These are phyloP conservation scores for Handroanthus guayacan DNA, from an alignment of 257 asterid species.

Conservation along the genomic window DNA sequence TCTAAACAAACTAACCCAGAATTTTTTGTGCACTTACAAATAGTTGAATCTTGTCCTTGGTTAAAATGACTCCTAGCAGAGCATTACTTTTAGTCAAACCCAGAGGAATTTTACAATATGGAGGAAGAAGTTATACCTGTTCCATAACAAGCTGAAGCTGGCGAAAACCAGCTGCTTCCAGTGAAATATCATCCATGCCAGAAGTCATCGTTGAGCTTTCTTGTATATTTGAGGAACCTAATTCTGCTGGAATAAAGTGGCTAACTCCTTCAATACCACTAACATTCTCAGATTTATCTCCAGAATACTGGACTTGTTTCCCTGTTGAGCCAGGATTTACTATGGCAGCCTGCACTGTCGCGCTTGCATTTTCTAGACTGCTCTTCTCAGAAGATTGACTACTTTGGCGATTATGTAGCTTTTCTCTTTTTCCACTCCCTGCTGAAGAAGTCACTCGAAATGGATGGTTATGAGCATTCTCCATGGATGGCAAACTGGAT, in stretches of 20 bases:
- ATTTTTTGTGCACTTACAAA: background rate
- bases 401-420: conserved; percentile 34
- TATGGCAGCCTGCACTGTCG: conserved; percentile 45
- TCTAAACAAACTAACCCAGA: background rate
- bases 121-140: conserved; percentile 59
- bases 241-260: conserved; percentile 47
- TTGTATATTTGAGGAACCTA: conserved; percentile 57
- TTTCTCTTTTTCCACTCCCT: conserved; percentile 45
- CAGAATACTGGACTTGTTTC: conserved; percentile 42
- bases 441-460: conserved; percentile 44
- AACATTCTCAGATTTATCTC: conserved; percentile 47
- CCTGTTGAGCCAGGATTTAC: conserved; percentile 41
- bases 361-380: conserved; percentile 29
- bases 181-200: conserved; percentile 57
- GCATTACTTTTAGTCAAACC: background rate
- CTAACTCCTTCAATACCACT: conserved; percentile 47
- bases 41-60: conserved; percentile 2
- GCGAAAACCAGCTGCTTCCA: conserved; percentile 69
- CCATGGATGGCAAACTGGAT: conserved; percentile 49
- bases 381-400: conserved; percentile 34
- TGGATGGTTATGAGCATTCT: conserved; percentile 43
- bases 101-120: background rate
- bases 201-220: conserved; percentile 59
- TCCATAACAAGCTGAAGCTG: conserved; percentile 83
- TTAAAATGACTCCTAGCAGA: background rate